Conservation (phyloP, 78 protist species). For the Dictyostelium brefeldianum region DNA sequence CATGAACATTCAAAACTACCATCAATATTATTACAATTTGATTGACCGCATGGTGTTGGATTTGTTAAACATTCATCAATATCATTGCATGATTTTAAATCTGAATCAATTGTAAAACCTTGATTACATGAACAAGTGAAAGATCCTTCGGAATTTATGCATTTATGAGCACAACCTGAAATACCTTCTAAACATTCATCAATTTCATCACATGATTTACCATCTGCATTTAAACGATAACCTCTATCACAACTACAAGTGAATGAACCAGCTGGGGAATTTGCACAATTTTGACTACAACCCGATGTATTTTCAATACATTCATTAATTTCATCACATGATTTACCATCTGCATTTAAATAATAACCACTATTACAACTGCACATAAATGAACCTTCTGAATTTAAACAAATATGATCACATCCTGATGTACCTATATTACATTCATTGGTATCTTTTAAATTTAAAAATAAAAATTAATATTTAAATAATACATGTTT, state of each 20-base stretch:
- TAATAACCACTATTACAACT: background rate
- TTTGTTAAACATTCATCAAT: background rate
- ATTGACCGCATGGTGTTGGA: background rate
- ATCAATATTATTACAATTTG: background rate
- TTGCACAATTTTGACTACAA: too few relatives aligned
- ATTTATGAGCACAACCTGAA: background rate
- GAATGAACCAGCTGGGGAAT: too few relatives aligned
- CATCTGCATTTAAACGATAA: background rate
- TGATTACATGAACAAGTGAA: background rate
- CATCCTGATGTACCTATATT: background rate
- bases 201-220: background rate
- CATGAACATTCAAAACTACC: background rate
- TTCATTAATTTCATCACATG: too few relatives aligned
- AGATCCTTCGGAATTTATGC: background rate
- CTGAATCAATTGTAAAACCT: background rate
- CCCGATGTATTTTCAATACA: too few relatives aligned
- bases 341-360: too few relatives aligned
- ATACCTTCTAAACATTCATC: too few relatives aligned
- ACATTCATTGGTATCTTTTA: slow-evolving; percentile 15
- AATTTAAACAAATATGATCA: background rate
- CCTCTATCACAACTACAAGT: too few relatives aligned
- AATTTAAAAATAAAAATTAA: too few relatives aligned
- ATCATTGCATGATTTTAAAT: background rate
- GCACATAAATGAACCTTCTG: background rate
- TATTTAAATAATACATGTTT: too few relatives aligned